A percentile compares a stretch with the other conserved stretches of the same genome.
These are phyloP conservation scores for Auricularia sp. DNA, from an alignment of 768 basidiomycete species.

Conservation along the genomic window DNA sequence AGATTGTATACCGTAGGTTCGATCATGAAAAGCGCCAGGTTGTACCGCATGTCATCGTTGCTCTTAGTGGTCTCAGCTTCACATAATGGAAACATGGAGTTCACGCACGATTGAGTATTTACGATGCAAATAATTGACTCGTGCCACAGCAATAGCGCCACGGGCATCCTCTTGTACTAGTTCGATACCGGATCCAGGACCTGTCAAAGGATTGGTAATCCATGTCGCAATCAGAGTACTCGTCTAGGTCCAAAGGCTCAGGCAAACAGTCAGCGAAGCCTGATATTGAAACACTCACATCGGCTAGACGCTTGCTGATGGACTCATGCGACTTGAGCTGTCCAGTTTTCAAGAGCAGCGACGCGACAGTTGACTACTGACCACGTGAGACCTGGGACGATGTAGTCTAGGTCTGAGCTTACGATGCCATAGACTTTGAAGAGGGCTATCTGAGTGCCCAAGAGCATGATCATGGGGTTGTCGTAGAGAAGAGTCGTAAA, in stretches of 20 bases:
- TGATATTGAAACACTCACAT: neutral
- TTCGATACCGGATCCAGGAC: neutral
- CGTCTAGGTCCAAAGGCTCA: neutral
- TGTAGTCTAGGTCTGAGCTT: neutral
- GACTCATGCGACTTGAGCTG: neutral
- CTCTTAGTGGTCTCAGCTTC: neutral
- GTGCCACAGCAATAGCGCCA: neutral
- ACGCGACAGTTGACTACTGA: neutral
- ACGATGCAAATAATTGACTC: neutral
- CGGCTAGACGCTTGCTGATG: neutral
- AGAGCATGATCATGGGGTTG: neutral
- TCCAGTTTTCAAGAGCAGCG: neutral
- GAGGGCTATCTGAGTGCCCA: neutral
- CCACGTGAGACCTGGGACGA: neutral
- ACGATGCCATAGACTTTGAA: neutral
- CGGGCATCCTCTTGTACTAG: neutral
- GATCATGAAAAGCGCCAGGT: neutral
- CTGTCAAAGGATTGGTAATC: neutral
- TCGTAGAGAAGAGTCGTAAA: neutral
- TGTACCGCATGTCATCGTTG: neutral
- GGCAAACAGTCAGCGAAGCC: neutral
- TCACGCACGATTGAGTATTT: neutral
- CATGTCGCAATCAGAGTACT: neutral
- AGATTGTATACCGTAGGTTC: neutral
- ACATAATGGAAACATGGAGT: neutral